Base-by-base conservation (phyloP, 2,329 filamentous ascomycete species). In the Colletotrichum ledebouriae region DNA sequence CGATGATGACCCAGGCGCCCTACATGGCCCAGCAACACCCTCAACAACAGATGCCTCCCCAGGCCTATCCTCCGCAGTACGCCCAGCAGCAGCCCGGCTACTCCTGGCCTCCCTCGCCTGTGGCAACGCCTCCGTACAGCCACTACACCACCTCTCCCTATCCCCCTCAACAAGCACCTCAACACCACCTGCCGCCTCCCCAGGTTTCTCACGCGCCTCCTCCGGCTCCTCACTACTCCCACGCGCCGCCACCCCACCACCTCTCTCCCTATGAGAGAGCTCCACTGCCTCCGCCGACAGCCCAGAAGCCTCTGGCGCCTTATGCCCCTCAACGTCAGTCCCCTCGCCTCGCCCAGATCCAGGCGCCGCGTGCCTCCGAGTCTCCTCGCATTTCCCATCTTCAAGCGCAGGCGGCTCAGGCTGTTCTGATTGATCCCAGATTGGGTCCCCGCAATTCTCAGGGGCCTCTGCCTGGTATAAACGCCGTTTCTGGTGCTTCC, bases 41-140 rank as follows among this genome's bases (percentile, higher is more conserved):
- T 6, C 77, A 80, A 0, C 82, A 79, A 72, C 75, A 77, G 74
- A 74, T 79, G 47, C 73, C 76, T 52, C 75, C 79, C 42, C 81
- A 77, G 53, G 72, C 73, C 9, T 83, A 81, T 68, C 73, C 74
- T 71, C 78, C 76, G 39, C 83, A 79, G 69, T 84, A 84, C 69
- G 75, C 77, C 13, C 79, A 84, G 61, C 69, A 69, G 49, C 65
- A 55, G 39, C 77, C 77, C 49, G 80, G 80, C 42, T 86, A 87
- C 73, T 79, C 76, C 15, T 89, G 85, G 86, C 86, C 84, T 47
- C 86, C 82, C n/a, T 88, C 85, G 22, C 86, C 86, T 6, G 81
- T 84, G 6, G 82, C 83, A 6, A 88, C 86, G 22, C 86, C 86
- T 53, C 86, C 86, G 0, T 88, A 84, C 71, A 78, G 76, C 71